Percentiles rank a stretch among this genome's conserved stretches.
phyloP scores from a whole-genome alignment of 371 early-diverging fungal species.

The Thermomucor indicae-seudaticae region DNA sequence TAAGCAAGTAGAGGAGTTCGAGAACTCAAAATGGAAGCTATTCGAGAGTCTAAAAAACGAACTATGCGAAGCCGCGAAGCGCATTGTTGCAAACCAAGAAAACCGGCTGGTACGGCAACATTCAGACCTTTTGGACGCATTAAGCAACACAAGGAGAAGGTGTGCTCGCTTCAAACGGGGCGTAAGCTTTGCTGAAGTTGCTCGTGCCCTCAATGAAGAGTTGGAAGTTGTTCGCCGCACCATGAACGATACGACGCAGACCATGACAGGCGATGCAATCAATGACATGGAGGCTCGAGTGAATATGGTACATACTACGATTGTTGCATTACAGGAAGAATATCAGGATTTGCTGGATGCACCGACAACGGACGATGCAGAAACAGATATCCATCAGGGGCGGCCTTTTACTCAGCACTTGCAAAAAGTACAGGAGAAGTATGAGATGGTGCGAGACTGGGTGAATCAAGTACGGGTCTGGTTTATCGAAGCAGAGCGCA shows the following conservation, averaged over 20 bases:
- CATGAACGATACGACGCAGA: conserved; percentile 27
- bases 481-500: conserved; percentile 30
- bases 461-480: conserved; percentile 31
- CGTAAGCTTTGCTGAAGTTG: conserved; percentile 30
- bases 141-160: neutral
- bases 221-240: conserved; percentile 36
- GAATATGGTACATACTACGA: conserved; percentile 21
- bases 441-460: conserved; percentile 34
- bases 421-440: conserved; percentile 17
- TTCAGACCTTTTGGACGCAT: neutral
- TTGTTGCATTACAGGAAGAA: conserved; percentile 23
- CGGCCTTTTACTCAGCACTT: conserved; percentile 2
- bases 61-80: neutral
- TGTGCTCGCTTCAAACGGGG: conserved; percentile 11
- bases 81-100: conserved; percentile 3
- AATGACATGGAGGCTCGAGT: conserved; percentile 31
- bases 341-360: conserved; percentile 12
- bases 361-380: neutral
- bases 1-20: conserved; percentile 1
- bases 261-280: conserved; percentile 26
- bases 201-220: conserved; percentile 32
- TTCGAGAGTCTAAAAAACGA: conserved; percentile 1
- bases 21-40: conserved; percentile 3
- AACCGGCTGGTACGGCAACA: conserved; percentile 5
- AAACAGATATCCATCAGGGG: no score